Percentiles rank a stretch among this genome's conserved stretches.
These are phyloP conservation scores for Aristolochia contorta DNA, from an alignment of 164 flowering plant species.

Conservation along the genomic window DNA sequence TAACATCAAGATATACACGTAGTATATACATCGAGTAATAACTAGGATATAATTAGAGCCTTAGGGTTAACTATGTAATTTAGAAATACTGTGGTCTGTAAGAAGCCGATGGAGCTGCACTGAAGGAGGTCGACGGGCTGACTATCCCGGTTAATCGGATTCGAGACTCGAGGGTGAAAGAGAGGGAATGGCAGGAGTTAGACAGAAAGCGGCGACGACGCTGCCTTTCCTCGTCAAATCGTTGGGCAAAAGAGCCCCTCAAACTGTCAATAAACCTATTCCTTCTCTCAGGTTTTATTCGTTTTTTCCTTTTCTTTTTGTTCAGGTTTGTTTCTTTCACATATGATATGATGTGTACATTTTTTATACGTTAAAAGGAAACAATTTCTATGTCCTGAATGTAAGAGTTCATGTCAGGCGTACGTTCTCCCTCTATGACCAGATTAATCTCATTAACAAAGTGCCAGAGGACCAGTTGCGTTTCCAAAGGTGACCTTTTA, in stretches of 20 bases:
- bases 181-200: constrained; percentile 15
- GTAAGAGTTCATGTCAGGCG: constrained; percentile 23
- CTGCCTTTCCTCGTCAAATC: constrained; percentile 51
- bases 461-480: constrained; percentile 88
- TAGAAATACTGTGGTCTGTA: too few relatives aligned
- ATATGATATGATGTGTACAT: neutral
- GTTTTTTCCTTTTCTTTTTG: neutral
- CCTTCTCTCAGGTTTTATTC: constrained; percentile 41
- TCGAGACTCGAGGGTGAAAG: neutral
- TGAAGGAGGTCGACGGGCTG: neutral
- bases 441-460: constrained; percentile 82
- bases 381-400: neutral
- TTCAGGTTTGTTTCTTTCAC: neutral
- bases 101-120: neutral
- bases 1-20: too few relatives aligned
- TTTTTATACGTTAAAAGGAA: neutral
- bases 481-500: constrained; percentile 47
- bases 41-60: too few relatives aligned
- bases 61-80: too few relatives aligned
- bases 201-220: constrained; percentile 40
- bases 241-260: constrained; percentile 26
- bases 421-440: constrained; percentile 91
- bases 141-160: neutral
- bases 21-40: too few relatives aligned
- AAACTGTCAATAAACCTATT: constrained; percentile 23